Percentiles rank a stretch among this genome's conserved stretches.
Evolutionary conservation across 164 flowering plant genomes (phyloP).

Genomic region (Malania oleifera): DNA sequence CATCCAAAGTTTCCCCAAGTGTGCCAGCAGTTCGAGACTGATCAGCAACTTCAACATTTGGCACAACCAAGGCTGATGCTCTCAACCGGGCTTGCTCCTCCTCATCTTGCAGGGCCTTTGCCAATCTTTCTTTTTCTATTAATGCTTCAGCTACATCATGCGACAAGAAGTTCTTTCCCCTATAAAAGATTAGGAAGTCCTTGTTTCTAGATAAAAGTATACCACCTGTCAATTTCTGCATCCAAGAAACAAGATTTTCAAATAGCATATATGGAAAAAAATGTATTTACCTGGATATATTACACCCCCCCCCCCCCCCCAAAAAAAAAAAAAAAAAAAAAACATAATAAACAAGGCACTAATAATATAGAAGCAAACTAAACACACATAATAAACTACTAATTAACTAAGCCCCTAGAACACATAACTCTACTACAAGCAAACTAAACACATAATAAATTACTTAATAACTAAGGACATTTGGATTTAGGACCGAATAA

Average conservation of each 20-base stretch:
- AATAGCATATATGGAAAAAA: not conserved
- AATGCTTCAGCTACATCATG: slow-evolving; percentile 72
- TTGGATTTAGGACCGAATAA: no score
- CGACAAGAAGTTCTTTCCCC: slow-evolving; percentile 87
- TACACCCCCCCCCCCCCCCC: no score
- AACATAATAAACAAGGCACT: no score
- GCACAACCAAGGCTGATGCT: slow-evolving; percentile 46
- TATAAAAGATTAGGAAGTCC: slow-evolving; percentile 80
- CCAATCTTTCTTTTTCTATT: slow-evolving; percentile 73
- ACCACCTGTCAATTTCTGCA: slow-evolving; percentile 95
- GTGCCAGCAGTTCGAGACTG: slow-evolving; percentile 63
- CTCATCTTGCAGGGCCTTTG: slow-evolving; percentile 76
- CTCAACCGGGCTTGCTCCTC: slow-evolving; percentile 82
- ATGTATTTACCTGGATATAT: no score
- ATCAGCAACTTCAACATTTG: slow-evolving; percentile 27
- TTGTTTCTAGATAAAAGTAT: slow-evolving; percentile 76
- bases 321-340: no score
- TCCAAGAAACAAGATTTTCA: not conserved
- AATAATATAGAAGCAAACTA: no score
- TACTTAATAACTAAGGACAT: no score
- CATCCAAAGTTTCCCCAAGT: slow-evolving; percentile 79
- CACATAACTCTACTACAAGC: no score
- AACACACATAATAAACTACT: no score
- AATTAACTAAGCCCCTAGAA: no score
- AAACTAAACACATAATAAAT: no score